Conservation (phyloP, 1,139 yeast genomes). For the Saccharomycopsis hybrid region DNA sequence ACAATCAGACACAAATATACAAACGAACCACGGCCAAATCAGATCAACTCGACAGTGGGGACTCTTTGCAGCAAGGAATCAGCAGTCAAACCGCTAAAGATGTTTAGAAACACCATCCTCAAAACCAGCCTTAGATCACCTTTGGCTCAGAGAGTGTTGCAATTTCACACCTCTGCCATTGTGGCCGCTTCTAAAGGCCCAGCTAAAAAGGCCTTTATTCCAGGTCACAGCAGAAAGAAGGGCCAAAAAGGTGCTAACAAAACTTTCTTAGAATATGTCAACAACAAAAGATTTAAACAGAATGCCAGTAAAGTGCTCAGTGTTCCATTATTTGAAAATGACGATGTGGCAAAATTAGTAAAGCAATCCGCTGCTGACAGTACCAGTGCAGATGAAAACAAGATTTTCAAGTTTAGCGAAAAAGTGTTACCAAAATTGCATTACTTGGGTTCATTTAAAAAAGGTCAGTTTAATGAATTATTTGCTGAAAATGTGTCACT, state of each 20-base stretch:
- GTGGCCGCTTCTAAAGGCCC: not conserved
- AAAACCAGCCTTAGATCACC: not conserved
- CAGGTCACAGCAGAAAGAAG: conserved; percentile 2
- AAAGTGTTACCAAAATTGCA: conserved; percentile 5
- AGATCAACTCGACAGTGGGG: too few relatives aligned
- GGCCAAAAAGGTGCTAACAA: conserved; percentile 12
- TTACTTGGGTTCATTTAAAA: conserved; percentile 50
- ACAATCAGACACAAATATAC: too few relatives aligned
- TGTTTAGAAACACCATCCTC: not conserved
- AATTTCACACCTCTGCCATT: not conserved
- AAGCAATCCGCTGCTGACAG: not conserved
- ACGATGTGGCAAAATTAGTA: not conserved
- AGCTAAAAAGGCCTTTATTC: conserved; percentile 2
- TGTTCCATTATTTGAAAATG: conserved; percentile 8
- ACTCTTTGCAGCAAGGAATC: too few relatives aligned
- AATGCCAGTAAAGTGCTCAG: conserved; percentile 10
- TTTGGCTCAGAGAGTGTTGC: too few relatives aligned
- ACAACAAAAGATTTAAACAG: conserved; percentile 4
- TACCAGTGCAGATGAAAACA: not conserved
- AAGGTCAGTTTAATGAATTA: conserved; percentile 58
- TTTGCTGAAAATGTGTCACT: conserved; percentile 52
- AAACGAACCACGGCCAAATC: too few relatives aligned
- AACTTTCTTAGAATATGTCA: conserved; percentile 17
- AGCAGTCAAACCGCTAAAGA: not conserved
- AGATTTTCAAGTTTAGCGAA: conserved; percentile 13